Evolutionary conservation across 2,329 filamentous ascomycete genomes (phyloP), one percentile per base, ranked within the genome.

Genomic region (Xylariales sp.): DNA sequence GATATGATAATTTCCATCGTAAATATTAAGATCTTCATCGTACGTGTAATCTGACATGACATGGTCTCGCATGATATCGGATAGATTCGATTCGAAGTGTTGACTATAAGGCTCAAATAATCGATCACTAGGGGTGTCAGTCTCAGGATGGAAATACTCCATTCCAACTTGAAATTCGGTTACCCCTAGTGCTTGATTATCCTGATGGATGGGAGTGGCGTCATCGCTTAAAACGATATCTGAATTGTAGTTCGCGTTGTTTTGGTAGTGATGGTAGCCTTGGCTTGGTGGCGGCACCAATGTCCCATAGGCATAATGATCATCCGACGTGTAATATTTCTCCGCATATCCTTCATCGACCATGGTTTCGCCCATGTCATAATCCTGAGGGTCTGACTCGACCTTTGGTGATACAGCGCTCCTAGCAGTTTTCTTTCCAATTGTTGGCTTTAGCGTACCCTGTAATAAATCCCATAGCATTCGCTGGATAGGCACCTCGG

Each of bases 381-480:
- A 12, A 16, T 39, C n/a, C 23, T 48, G 54, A 14, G 14, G 16
- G 18, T 60, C 28, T 14, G 36, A 23, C 8, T 34, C 55, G 12
- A 48, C 28, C 1, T 34, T 34, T 23, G 14, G 43, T 5, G 39
- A 50, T 36, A 48, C 23, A 28, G 30, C 6, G 5, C 53, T 36
- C 5, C 8, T 59, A 50, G n/a, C 3, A 12, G 9, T 39, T 6
- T 30, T 23, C n/a, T 62, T 71, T 32, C 71, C 68, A 3, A 67
- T 70, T 30, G 63, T 73, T 23, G 74, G 72, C 28, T 72, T 64
- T 18, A 77, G 41, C 8, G 50, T 69, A 57, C 61, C 46, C 56
- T 69, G 74, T 55, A 75, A 48, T 18, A 76, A 55, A 50, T 66
- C 64, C 75, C 75, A 77, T 41, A 77, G 69, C 45, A 52, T 72